These are phyloP conservation scores for Rauvolfia tetraphylla DNA, from an alignment of 257 asterid genomes.

Conservation along the genomic window DNA sequence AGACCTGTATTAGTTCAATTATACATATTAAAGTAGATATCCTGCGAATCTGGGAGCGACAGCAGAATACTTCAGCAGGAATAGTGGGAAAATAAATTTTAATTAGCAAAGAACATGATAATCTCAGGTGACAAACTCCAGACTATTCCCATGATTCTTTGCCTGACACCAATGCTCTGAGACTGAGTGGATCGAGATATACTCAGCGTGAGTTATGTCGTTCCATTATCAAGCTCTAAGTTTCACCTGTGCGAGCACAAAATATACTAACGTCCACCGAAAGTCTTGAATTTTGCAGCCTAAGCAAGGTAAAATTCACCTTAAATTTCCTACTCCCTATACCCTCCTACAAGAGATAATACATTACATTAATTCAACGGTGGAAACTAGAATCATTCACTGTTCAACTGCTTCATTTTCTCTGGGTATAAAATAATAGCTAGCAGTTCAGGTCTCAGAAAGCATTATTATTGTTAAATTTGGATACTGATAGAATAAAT, in stretches of 20 bases:
- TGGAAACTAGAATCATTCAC: neutral
- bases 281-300: too few relatives aligned
- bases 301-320: neutral
- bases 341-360: neutral
- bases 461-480: too few relatives aligned
- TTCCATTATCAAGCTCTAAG: neutral
- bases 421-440: neutral
- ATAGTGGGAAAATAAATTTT: neutral
- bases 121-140: neutral
- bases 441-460: neutral
- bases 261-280: neutral
- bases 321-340: neutral
- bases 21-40: neutral
- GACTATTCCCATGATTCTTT: neutral
- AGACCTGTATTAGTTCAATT: conserved; percentile 11
- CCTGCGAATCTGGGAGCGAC: neutral
- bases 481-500: neutral
- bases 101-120: neutral
- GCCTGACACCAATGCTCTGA: neutral
- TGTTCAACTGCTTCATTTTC: neutral
- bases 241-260: neutral
- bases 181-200: neutral
- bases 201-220: neutral
- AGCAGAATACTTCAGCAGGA: neutral
- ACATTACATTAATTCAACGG: neutral